Percentiles rank a stretch among this genome's conserved stretches.
Evolutionary conservation across 2,329 filamentous ascomycete species (phyloP).

Genomic region (Diaporthe vexans): DNA sequence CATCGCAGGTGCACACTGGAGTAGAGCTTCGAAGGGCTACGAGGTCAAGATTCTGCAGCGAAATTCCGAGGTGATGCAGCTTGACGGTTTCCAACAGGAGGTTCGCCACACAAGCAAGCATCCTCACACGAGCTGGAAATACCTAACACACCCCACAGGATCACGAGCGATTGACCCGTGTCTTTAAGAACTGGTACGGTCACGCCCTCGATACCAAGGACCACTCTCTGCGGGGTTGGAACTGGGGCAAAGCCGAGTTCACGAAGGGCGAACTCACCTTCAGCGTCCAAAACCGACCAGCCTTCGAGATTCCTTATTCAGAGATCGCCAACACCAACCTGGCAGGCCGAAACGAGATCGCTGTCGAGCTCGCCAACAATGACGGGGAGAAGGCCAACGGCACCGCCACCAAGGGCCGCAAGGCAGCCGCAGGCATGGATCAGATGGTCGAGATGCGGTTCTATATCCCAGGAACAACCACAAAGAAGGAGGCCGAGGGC

Average conservation of each 20-base stretch:
- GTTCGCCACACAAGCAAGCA: constrained; percentile 55
- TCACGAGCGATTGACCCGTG: constrained; percentile 88
- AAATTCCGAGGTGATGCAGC: constrained; percentile 87
- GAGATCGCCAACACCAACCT: constrained; percentile 98
- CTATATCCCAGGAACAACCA: constrained; percentile 93
- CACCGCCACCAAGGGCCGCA: constrained; percentile 85
- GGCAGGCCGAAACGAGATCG: constrained; percentile 97
- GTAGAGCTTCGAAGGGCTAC: constrained; percentile 89
- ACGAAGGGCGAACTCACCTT: constrained; percentile 95
- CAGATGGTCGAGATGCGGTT: constrained; percentile 99
- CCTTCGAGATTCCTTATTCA: constrained; percentile 96
- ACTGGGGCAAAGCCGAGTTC: constrained; percentile 99
- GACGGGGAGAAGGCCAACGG: constrained; percentile 81
- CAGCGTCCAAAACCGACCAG: constrained; percentile 95
- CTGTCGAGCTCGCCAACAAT: constrained; percentile 90
- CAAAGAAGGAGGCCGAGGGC: constrained; percentile 80
- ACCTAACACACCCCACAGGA: constrained; percentile 67
- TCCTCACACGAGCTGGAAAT: background rate
- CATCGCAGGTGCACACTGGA: constrained; percentile 93
- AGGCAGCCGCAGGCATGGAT: constrained; percentile 89
- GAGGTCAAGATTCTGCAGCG: constrained; percentile 93
- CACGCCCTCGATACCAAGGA: constrained; percentile 92
- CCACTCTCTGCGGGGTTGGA: constrained; percentile 96
- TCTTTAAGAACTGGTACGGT: constrained; percentile 99
- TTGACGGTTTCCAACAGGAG: constrained; percentile 95